Evolutionary conservation across 345 rosid species (phyloP), one percentile per base, ranked within the genome.

Genomic region (Eucalyptus decipiens): DNA sequence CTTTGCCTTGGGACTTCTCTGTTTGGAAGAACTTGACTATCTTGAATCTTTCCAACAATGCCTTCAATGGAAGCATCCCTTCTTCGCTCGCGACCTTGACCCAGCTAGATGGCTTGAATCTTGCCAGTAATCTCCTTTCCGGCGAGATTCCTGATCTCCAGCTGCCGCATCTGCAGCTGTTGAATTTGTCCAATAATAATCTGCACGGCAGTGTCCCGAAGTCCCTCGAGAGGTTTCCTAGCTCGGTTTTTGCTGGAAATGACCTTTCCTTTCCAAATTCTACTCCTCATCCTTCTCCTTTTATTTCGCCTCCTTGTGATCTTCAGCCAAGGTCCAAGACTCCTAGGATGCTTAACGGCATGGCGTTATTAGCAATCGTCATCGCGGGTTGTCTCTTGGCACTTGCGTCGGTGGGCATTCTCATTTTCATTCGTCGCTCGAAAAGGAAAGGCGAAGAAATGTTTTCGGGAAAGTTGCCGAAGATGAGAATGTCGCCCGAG

Each of bases 401-500:
- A 32, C 40, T 95, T 49, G 87, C 92, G 32, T 96, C 89, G 10
- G 91, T 97, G 86, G 93, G 90, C 37, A 92, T 93, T 88, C 87
- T 94, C 87, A 47, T 98, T 23, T 65, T 95, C 81, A 92, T 95
- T 89, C 96, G 94, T 89, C 93, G 95, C 88, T 86, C 93, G 37
- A 94, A 95, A 89, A 94, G 91, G 90, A 95, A 92, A 52, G 90
- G 90, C 48, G 89, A 92, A 51, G 91, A 91, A 88, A 91, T 49
- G 80, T 94, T 91, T 87, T 90, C 94, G 5, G 93, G 93, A 90
- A 91, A 92, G 90, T 92, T 94, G 91, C 94, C 93, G 91, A 97
- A 96, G 93, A 95, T 96, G 2, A 95, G 91, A 60, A 96, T 95
- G 98, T 95, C 98, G 14, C 98, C 98, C 0, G 98, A 98, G 95